A percentile compares a stretch with the other conserved stretches of the same genome.
Conservation (phyloP, 345 rosid genomes). For the Physaria fendleri region DNA sequence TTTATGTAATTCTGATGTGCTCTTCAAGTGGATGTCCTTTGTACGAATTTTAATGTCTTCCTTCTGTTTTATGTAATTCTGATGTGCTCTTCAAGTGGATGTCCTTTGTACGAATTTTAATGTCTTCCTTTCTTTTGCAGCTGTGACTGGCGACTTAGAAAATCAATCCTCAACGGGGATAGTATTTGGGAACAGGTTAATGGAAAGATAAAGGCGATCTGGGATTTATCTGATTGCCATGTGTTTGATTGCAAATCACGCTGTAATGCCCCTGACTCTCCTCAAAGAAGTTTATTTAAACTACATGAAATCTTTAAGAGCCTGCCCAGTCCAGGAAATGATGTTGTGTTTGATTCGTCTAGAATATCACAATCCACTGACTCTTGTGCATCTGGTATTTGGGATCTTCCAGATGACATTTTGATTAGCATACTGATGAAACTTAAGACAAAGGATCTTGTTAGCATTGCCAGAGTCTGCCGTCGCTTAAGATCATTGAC, state of each 20-base stretch:
- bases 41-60: too few species aligned
- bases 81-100: too few species aligned
- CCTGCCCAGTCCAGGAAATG: conserved; percentile 49
- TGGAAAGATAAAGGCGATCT: conserved; percentile 35
- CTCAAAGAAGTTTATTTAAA: conserved; percentile 53
- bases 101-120: too few species aligned
- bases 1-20: too few species aligned
- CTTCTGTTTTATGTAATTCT: too few species aligned
- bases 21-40: too few species aligned
- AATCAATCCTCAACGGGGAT: conserved; percentile 35
- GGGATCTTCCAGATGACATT: conserved; percentile 69
- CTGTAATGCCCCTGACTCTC: conserved; percentile 41
- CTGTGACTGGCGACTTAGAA: conserved; percentile 80
- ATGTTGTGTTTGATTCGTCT: conserved; percentile 35
- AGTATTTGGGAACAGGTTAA: conserved; percentile 23
- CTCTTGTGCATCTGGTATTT: conserved; percentile 47
- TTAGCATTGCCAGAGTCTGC: conserved; percentile 66
- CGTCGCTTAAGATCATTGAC: conserved; percentile 67
- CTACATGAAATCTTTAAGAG: conserved; percentile 77
- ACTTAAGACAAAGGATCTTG: conserved; percentile 60
- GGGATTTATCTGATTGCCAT: conserved; percentile 78
- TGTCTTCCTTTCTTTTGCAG: conserved; percentile 44
- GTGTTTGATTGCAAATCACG: conserved; percentile 64
- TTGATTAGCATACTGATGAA: conserved; percentile 43
- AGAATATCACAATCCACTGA: conserved; percentile 40